Percentiles rank a stretch among this genome's conserved stretches.
Evolutionary conservation across 2,329 filamentous ascomycete species (phyloP).

Genomic region (Akanthomyces lecanii): DNA sequence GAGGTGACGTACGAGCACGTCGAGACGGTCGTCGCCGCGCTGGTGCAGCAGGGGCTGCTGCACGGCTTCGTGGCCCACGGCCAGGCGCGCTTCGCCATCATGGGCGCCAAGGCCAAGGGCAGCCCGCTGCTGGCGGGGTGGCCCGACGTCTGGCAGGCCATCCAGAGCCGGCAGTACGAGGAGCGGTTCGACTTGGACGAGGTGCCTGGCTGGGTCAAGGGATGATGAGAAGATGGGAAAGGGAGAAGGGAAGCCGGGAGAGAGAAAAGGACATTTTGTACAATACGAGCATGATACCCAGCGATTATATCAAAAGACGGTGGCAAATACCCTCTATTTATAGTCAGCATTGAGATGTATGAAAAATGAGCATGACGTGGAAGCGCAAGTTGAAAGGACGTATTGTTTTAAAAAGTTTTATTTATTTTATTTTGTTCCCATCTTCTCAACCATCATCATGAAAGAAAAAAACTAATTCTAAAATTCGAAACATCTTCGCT

Average conservation of each 20-base stretch:
- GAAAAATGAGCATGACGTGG: no score
- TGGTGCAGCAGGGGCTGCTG: slow-evolving; percentile 76
- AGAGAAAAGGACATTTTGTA: not conserved
- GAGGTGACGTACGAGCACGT: slow-evolving; percentile 58
- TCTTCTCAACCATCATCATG: not conserved
- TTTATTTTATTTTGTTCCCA: not conserved
- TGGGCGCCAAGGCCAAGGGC: slow-evolving; percentile 65
- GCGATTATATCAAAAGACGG: not conserved
- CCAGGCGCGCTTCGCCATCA: slow-evolving; percentile 73
- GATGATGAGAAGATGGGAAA: not conserved
- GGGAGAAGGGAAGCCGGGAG: no score
- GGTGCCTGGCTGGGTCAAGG: slow-evolving; percentile 72
- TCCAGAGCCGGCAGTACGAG: slow-evolving; percentile 56
- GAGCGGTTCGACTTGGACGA: slow-evolving; percentile 58
- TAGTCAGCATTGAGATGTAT: no score
- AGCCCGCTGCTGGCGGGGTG: slow-evolving; percentile 68
- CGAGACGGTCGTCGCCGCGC: slow-evolving; percentile 71
- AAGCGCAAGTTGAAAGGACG: not conserved
- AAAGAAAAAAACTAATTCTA: slow-evolving; percentile 4
- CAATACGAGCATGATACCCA: slow-evolving; percentile 12
- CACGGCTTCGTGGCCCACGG: slow-evolving; percentile 80
- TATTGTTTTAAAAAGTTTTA: not conserved
- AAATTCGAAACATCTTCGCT: slow-evolving; percentile 1
- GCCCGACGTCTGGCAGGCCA: slow-evolving; percentile 66
- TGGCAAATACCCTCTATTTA: not conserved